Evolutionary conservation across 495 filamentous ascomycete genomes (phyloP).

Genomic region (Aspergillus sclerotioniger): DNA sequence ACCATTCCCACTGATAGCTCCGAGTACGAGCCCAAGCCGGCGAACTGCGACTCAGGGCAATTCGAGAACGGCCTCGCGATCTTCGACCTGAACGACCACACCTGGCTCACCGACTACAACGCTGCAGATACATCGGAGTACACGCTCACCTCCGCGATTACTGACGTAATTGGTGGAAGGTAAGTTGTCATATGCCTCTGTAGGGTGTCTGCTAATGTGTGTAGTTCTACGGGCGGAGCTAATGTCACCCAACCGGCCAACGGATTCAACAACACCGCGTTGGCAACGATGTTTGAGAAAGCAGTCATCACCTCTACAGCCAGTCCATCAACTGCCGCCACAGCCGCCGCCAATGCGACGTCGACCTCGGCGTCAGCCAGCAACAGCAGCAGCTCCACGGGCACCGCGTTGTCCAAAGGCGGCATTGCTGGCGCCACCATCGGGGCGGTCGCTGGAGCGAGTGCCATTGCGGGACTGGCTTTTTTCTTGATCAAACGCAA

Average conservation of each 20-base stretch:
- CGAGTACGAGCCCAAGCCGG: slow-evolving; percentile 4
- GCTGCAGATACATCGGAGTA: slow-evolving; percentile 1
- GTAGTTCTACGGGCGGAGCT: slow-evolving; percentile 2
- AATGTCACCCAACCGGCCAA: not conserved
- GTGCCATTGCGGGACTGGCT: not conserved
- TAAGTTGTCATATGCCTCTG: not conserved
- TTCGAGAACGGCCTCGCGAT: slow-evolving; percentile 10
- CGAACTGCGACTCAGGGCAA: slow-evolving; percentile 3
- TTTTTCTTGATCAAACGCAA: not conserved
- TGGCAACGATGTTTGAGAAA: not conserved
- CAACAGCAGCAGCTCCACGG: not conserved
- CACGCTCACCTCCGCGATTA: slow-evolving; percentile 2
- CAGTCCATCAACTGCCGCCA: not conserved
- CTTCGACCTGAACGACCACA: slow-evolving; percentile 3
- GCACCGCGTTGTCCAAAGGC: not conserved
- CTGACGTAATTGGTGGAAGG: slow-evolving; percentile 9
- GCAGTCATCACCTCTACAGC: not conserved
- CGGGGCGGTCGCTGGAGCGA: not conserved
- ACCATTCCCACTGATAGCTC: not conserved
- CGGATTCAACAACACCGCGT: slow-evolving; percentile 5
- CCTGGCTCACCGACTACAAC: slow-evolving; percentile 8
- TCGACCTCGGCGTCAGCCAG: not conserved
- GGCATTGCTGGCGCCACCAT: not conserved
- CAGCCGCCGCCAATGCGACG: not conserved
- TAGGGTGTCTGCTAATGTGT: not conserved